A percentile compares a stretch with the other conserved stretches of the same genome.
phyloP scores from a whole-genome alignment of 148 eudicot genomes.

The Fallopia convolvulus region DNA sequence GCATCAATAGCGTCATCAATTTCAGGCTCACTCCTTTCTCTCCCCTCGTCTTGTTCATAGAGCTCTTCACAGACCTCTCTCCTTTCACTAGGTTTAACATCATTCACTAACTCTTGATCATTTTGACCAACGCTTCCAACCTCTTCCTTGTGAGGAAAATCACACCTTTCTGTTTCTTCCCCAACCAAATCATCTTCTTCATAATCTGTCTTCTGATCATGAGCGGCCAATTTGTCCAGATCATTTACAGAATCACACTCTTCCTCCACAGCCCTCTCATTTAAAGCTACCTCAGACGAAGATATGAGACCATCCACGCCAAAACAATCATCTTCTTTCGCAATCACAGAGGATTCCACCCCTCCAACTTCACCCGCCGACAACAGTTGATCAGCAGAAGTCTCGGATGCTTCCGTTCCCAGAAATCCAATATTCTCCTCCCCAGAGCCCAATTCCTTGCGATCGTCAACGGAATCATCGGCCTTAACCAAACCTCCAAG shows the following conservation, averaged over 20 bases:
- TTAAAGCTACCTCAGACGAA: not conserved
- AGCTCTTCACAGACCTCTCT: not conserved
- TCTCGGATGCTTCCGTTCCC: not conserved
- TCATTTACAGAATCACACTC: constrained; percentile 1
- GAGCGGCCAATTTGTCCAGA: constrained; percentile 11
- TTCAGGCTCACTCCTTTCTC: not conserved
- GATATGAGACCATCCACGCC: not conserved
- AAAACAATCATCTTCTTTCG: not conserved
- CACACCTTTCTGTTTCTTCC: not conserved
- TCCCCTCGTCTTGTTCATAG: not conserved
- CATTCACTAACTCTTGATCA: not conserved
- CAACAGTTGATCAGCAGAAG: constrained; percentile 5
- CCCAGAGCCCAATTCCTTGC: not conserved
- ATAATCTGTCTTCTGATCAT: not conserved
- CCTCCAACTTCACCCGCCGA: constrained; percentile 8
- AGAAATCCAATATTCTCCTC: not conserved
- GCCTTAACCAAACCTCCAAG: not conserved
- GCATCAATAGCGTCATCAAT: constrained; percentile 2
- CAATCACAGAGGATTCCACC: not conserved
- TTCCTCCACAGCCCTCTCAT: not conserved
- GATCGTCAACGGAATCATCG: not conserved
- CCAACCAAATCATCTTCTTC: constrained; percentile 1
- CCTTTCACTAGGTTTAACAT: not conserved
- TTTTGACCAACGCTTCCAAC: constrained; percentile 9
- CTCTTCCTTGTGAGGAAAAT: not conserved